Base-by-base conservation (phyloP, 495 filamentous ascomycete species). In the Hypoxylon cercidicola region DNA sequence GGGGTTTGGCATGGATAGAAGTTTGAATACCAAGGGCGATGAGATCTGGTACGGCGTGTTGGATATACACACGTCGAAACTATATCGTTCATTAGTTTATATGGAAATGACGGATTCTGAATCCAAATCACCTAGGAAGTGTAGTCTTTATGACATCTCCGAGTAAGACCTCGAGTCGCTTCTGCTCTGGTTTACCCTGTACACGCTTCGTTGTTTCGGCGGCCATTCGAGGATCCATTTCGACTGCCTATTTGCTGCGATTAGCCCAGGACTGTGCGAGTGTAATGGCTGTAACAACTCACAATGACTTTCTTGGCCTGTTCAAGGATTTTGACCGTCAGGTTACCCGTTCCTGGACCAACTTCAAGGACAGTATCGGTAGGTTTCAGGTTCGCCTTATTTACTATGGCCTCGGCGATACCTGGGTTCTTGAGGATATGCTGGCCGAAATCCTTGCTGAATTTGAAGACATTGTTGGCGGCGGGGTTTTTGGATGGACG, bases 11-110 rank as follows among this genome's bases (percentile, higher is more conserved):
- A 90, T 85, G 20, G 90, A 82, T 23, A 98, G 86, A 47, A 97
- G 88, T 75, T 97, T 97, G 83, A 97, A 92, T 49, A 93, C 91
- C 13, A 98, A 83, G 11, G 94, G 94, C 46, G 88, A 91, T 7
- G 91, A 96, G 60, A 98, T 98, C 81, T 96, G 75, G 76, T 98
- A 98, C 1, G 94, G 93, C 10, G 95, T 97, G 73, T 97, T 97
- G 70, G 85, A 89, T 56, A 98, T 97, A 21, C 61, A 65, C 49
- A 72, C 71, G 44, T 74, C 71, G 43, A 74, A 88, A 10, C 30
- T 32, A 32, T 7, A 7, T 32, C 30, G 30, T 32, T 10, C 30
- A 10, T 32, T 32, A 32, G 30, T 32, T 32, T 32, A 11, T 11
- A 32, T 1, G 3, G 30, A 32, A 11, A 32, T 10, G 8, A 9